Evolutionary conservation across 2,329 filamentous ascomycete genomes (phyloP), one percentile per base, ranked within the genome.

Genomic region (Epichloe hybrida): DNA sequence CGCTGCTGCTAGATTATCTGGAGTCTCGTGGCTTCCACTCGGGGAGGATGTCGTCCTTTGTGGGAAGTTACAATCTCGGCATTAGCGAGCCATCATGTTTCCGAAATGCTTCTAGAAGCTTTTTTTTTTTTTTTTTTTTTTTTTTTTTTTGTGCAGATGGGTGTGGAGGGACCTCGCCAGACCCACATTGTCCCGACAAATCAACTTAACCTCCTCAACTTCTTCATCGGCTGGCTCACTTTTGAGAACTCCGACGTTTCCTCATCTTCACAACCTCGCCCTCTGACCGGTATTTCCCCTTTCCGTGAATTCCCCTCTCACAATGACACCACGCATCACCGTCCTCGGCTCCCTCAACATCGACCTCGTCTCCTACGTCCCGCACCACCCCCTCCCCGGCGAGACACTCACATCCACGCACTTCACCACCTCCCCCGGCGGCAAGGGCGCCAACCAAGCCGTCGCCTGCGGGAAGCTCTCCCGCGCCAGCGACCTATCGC

Each of bases 401-500:
- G 91, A 98, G 70, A 97, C 91, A 3, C 76, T 97, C 48, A 90
- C 86, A 2, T 79, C 88, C 46, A 81, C 73, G 56, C 81, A 80
- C 20, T 95, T 95, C 70, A 77, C 77, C 62, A 88, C 84, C 37
- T 89, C 86, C 42, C 86, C 86, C 34, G 93, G 91, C 60, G 91
- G 93, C 52, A 98, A 98, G 71, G 91, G 91, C 56, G 89, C 90
- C 54, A 97, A 97, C 72, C 91, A 97, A 72, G 90, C 89, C 53
- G 86, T 95, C 51, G 88, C 89, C 23, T 89, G 85, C 69, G 86
- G 84, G 48, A 86, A 91, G 55, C 79, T 94, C 48, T 93, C 87
- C 1, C 78, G 84, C 46, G 62, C 74, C 31, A 58, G 63, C 35
- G 53, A 62, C 53, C 57, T 65, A 49, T 53, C 61, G 45, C 63